phyloP scores from a whole-genome alignment of 2,329 filamentous ascomycete species.

The Pseudogymnoascus sp. region DNA sequence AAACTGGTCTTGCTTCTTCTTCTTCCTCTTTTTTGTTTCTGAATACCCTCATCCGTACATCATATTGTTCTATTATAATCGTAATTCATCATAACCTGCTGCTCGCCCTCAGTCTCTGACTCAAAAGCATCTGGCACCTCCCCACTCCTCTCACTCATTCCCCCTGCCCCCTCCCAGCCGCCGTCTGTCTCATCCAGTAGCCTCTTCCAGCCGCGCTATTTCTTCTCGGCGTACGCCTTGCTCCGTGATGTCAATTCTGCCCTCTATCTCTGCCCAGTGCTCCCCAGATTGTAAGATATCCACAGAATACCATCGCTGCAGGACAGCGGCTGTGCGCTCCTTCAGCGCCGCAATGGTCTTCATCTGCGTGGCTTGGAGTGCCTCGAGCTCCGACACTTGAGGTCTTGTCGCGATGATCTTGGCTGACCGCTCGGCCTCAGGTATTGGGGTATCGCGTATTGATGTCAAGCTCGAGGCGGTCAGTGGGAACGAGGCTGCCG shows the following conservation, averaged over 20 bases:
- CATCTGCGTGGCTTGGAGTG: slow-evolving; percentile 26
- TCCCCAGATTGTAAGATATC: slow-evolving; percentile 27
- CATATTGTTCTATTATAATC: neutral
- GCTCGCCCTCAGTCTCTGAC: neutral
- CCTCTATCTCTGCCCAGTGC: slow-evolving; percentile 28
- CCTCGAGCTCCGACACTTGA: slow-evolving; percentile 26
- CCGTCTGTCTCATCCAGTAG: neutral
- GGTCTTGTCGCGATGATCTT: slow-evolving; percentile 28
- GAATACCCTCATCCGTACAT: neutral
- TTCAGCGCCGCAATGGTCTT: slow-evolving; percentile 25
- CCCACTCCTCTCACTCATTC: neutral
- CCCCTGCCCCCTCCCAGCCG: neutral
- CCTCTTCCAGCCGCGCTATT: slow-evolving; percentile 19
- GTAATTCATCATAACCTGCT: neutral
- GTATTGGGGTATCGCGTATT: slow-evolving; percentile 27
- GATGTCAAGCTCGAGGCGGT: slow-evolving; percentile 29
- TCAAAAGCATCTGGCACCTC: neutral
- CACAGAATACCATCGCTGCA: slow-evolving; percentile 27
- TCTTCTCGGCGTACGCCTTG: slow-evolving; percentile 22
- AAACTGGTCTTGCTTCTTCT: neutral
- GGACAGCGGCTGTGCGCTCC: slow-evolving; percentile 24
- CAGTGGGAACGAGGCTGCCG: slow-evolving; percentile 27
- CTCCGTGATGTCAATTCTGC: slow-evolving; percentile 25
- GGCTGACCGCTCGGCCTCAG: slow-evolving; percentile 24
- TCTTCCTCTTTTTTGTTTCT: neutral